These are phyloP conservation scores for Cladosporium sp. DNA, from an alignment of 2,329 filamentous ascomycete genomes.

Conservation along the genomic window DNA sequence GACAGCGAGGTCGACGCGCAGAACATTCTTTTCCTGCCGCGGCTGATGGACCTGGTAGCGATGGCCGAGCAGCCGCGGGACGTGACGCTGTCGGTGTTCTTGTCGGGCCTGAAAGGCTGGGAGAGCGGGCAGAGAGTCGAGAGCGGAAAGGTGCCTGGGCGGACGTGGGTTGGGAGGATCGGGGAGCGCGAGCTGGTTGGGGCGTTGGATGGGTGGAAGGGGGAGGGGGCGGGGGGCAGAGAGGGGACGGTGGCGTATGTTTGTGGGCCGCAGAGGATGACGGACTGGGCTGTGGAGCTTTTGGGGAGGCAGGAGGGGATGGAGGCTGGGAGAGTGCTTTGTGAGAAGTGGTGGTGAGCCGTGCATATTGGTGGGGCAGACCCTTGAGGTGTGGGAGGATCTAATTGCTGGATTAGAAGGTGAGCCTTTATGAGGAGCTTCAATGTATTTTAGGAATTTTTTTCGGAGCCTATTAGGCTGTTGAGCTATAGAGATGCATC, in stretches of 20 bases:
- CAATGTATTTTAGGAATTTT: neutral
- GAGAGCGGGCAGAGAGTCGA: conserved; percentile 19
- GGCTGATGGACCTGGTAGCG: conserved; percentile 33
- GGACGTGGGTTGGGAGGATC: conserved; percentile 27
- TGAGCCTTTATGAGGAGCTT: neutral
- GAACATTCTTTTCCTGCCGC: conserved; percentile 42
- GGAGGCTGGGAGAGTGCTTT: conserved; percentile 35
- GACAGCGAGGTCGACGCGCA: conserved; percentile 22
- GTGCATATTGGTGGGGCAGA: neutral
- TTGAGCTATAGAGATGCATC: neutral
- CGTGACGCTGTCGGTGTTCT: conserved; percentile 26
- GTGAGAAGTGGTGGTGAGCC: conserved; percentile 47
- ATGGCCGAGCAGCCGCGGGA: conserved; percentile 15
- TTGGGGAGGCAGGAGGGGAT: conserved; percentile 35
- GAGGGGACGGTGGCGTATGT: conserved; percentile 40
- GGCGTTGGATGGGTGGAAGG: conserved; percentile 30
- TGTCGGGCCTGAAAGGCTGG: conserved; percentile 22
- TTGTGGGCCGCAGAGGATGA: conserved; percentile 45
- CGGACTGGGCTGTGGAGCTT: conserved; percentile 39
- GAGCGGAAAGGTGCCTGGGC: conserved; percentile 25
- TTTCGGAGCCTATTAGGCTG: neutral
- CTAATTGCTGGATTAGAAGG: no score
- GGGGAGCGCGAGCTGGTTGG: conserved; percentile 31
- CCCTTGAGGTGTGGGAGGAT: no score
- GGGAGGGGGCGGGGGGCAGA: conserved; percentile 29